Base-by-base conservation (phyloP, 495 filamentous ascomycete species). In the Talaromyces proteolyticus region DNA sequence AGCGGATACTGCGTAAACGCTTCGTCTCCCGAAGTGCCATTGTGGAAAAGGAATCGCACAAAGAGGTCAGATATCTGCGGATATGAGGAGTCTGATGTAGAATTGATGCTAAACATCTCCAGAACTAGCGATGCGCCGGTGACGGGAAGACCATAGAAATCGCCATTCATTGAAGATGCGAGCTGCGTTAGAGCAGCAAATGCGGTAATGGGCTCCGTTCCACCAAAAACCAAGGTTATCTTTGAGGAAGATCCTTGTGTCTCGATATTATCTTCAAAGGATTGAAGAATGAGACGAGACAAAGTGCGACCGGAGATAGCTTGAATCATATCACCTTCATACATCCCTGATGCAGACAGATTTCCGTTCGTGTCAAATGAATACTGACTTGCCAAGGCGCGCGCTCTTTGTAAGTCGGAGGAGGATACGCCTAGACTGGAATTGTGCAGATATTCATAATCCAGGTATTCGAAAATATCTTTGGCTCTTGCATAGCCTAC, bases 11-110 rank as follows among this genome's bases (percentile, higher is more conserved):
- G 57, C 2, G 47, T 53, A 6, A 85, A 77, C 6, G 18, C 34
- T 20, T 49, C 47, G 20, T 70, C 61, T 22, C 62, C 65, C 8
- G 59, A 54, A 17, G 73, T 64, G n/a, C 76, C 75, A 61, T 94
- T 94, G 56, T 81, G 77, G 64, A 91, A 81, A 10, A 87, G 65
- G 68, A 91, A 90, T 36, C 89, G 81, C 23, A 95, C 84, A 52
- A 73, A 80, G 34, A 92, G 72, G 39, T 88, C 74, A 17, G 76
- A 66, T 6, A 61, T 54, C 25, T 59, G 57, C 0, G 86, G 84
- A 53, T 75, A 85, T 61, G 53, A 60, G 14, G 56, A 60, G 20
- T 63, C 52, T 10, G 53, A 60, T 52, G 53, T 70, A 58, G 65
- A 78, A 63, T 65, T 68, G 14, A 72, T 61, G 53, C 86, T 89